Percentiles rank a stretch among this genome's conserved stretches.
These are phyloP conservation scores for Wickerhamiella kazuoi DNA, from an alignment of 805 yeast species.

Conservation along the genomic window DNA sequence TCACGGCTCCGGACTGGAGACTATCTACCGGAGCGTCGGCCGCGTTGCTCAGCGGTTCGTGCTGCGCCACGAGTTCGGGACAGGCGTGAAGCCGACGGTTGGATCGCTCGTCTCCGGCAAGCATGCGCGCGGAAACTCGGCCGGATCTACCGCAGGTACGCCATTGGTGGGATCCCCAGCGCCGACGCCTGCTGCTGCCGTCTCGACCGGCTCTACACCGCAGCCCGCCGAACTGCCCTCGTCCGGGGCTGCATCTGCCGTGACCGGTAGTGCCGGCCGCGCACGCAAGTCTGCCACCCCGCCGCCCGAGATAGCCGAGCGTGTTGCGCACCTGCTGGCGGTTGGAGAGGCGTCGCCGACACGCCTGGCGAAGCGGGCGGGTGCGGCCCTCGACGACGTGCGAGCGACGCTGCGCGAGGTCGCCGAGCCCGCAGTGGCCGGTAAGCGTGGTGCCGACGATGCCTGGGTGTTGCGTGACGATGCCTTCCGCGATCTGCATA, in stretches of 20 bases:
- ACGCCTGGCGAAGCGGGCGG: constrained; percentile 19
- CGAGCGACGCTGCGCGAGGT: constrained; percentile 18
- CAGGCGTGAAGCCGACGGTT: not conserved
- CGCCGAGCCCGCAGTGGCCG: constrained; percentile 17
- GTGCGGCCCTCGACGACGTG: constrained; percentile 17
- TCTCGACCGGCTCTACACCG: not conserved
- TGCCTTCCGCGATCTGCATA: constrained; percentile 18
- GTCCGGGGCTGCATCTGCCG: not conserved
- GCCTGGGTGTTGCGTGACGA: constrained; percentile 15
- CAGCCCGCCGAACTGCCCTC: not conserved
- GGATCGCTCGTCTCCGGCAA: not conserved
- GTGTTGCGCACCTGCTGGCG: constrained; percentile 30
- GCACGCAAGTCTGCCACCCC: not conserved
- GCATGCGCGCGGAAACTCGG: not conserved
- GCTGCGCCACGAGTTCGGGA: not conserved
- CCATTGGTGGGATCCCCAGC: not conserved
- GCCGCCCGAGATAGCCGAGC: constrained; percentile 5
- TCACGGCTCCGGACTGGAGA: not conserved
- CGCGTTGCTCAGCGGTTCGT: constrained; percentile 8
- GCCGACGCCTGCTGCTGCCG: not conserved
- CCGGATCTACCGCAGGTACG: not conserved
- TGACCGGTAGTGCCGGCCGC: not conserved
- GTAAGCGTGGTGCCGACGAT: constrained; percentile 16
- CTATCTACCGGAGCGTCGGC: constrained; percentile 8
- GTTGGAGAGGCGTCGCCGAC: constrained; percentile 29